Evolutionary conservation across 805 yeast genomes (phyloP), one percentile per base, ranked within the genome.

Genomic region (Saccharomycopsis fibuligera): DNA sequence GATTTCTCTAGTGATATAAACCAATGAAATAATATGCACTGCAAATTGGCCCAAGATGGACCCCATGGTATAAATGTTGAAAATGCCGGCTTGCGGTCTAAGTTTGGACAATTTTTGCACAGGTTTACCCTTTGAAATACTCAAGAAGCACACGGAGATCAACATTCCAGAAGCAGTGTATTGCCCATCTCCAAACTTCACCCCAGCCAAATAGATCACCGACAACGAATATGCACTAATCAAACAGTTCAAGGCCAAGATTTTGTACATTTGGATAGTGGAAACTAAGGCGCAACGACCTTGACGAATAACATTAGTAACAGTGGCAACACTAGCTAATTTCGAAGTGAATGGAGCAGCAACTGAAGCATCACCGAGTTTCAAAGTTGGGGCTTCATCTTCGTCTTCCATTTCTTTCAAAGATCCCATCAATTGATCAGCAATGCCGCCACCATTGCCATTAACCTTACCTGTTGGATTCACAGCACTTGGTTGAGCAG

Each of bases 281-380:
- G 96, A 87, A 40, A 93, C 96, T 57, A 93, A 74, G 5, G 99
- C 96, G 73, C 96, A 87, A 69, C 99, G 88, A 56, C 99, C 99
- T 73, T 93, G 97, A 68, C 99, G 89, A 57, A 93, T 79, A 56
- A 93, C 86, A 62, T 89, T 83, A 46, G 96, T 86, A 48, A 93
- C 96, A 48, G 99, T 83, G 48, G 90, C 78, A 29, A 93, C 99
- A 61, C 84, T 86, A 23, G 96, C 79, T 56, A 93, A 76, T 64
- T 93, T 93, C 22, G 98, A 90, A 17, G 99, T 93, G 66, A 93
- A 88, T 41, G 99, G 99, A 30, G 99, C 99, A 48, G 99, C 99
- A 60, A 95, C 96, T 22, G 97, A 90, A 12, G 99, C 99, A 69
- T 93, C 99, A 60, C 99, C 99, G 48, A 93, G 73, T 66, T 93